Percentiles rank a stretch among this genome's conserved stretches.
Conservation (phyloP, 768 basidiomycete genomes). For the Auricularia heimuer region DNA sequence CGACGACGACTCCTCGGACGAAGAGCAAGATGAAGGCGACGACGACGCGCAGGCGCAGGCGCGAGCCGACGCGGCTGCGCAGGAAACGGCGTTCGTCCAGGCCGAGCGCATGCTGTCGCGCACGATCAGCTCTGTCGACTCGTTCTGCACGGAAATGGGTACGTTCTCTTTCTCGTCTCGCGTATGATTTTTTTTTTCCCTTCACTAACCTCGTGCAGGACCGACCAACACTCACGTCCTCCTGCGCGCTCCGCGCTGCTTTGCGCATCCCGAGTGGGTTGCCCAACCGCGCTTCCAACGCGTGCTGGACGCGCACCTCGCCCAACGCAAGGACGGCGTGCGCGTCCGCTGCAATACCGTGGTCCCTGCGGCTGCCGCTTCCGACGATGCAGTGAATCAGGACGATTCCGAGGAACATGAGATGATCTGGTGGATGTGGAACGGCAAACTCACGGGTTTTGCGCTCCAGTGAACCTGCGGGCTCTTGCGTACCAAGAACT, state of each 20-base stretch:
- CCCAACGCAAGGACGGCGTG: background rate
- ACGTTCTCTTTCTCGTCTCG: background rate
- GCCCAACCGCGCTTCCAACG: slow-evolving; percentile 34
- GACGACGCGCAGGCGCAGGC: slow-evolving; percentile 31
- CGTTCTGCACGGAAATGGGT: background rate
- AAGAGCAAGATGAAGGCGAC: slow-evolving; percentile 5
- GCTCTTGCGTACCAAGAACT: background rate
- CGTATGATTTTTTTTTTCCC: background rate
- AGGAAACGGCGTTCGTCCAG: background rate
- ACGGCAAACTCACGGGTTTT: slow-evolving; percentile 44
- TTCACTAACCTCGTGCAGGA: slow-evolving; percentile 18
- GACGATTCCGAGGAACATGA: slow-evolving; percentile 34
- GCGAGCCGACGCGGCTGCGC: background rate
- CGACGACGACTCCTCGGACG: slow-evolving; percentile 6
- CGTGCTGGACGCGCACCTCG: slow-evolving; percentile 16
- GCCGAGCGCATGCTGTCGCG: background rate
- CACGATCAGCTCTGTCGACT: background rate
- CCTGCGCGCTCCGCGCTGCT: slow-evolving; percentile 37
- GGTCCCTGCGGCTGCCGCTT: background rate
- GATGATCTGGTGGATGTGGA: slow-evolving; percentile 58
- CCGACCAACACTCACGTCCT: slow-evolving; percentile 39
- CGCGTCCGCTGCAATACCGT: background rate
- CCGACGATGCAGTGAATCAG: background rate
- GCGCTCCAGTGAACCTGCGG: slow-evolving; percentile 7
- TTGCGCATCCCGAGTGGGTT: slow-evolving; percentile 34